Percentiles rank a stretch among this genome's conserved stretches.
Conservation (phyloP, 2,329 filamentous ascomycete species). For the Fusarium heterosporum region DNA sequence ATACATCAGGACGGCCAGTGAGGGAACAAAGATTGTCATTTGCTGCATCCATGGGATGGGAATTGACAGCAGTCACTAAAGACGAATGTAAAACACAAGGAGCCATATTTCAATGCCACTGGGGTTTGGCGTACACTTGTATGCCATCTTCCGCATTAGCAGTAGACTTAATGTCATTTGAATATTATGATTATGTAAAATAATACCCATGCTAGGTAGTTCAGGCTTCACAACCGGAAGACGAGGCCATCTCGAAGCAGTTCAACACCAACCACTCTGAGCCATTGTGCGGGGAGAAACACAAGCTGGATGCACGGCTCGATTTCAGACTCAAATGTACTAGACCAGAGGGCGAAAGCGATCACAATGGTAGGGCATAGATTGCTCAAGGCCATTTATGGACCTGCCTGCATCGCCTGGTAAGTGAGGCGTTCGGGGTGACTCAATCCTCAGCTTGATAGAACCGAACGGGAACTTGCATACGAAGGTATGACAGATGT, state of each 20-base stretch:
- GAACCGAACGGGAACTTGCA: constrained; percentile 26
- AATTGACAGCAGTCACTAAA: neutral
- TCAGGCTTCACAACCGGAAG: constrained; percentile 17
- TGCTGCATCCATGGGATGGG: constrained; percentile 4
- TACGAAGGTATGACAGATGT: constrained; percentile 33
- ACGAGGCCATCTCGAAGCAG: constrained; percentile 20
- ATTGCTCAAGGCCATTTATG: neutral
- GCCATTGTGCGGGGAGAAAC: constrained; percentile 8
- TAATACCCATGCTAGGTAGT: neutral
- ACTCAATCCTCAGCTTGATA: constrained; percentile 17
- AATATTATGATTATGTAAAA: constrained; percentile 3
- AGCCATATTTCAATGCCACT: neutral
- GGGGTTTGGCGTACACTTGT: constrained; percentile 42
- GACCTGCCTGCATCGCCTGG: neutral
- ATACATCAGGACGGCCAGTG: constrained; percentile 48
- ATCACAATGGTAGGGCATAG: neutral
- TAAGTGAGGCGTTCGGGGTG: constrained; percentile 14
- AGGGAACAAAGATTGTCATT: constrained; percentile 40
- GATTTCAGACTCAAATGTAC: neutral
- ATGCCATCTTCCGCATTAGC: constrained; percentile 11
- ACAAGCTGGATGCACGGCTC: constrained; percentile 7
- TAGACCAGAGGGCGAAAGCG: neutral
- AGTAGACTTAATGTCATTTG: neutral
- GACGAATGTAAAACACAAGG: neutral
- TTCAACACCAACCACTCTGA: constrained; percentile 17